These are phyloP conservation scores for Curvularia eragrostidis DNA, from an alignment of 2,329 filamentous ascomycete species.

Conservation along the genomic window DNA sequence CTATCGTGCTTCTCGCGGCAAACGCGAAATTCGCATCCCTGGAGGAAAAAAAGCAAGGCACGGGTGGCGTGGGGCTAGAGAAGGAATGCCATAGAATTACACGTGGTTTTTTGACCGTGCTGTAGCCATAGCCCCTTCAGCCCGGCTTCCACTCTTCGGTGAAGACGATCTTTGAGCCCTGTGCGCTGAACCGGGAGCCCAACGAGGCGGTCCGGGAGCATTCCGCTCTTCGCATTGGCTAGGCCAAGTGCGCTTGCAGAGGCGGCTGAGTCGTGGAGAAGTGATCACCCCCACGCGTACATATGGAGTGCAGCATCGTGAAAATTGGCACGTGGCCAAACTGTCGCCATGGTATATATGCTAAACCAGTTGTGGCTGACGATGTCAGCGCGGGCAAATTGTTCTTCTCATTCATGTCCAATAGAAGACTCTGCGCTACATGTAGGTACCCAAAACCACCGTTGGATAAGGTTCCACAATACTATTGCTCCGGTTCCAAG, in stretches of 20 bases:
- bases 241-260: slow-evolving; percentile 36
- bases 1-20: slow-evolving; percentile 46
- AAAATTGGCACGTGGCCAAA: slow-evolving; percentile 5
- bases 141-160: slow-evolving; percentile 20
- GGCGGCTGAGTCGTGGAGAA: slow-evolving; percentile 22
- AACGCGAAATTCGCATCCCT: slow-evolving; percentile 17
- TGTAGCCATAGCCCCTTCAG: slow-evolving; percentile 13
- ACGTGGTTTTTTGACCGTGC: slow-evolving; percentile 24
- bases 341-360: not conserved
- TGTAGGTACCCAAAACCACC: slow-evolving; percentile 10
- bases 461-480: slow-evolving; percentile 12
- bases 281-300: slow-evolving; percentile 20
- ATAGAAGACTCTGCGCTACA: slow-evolving; percentile 16
- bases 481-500: slow-evolving; percentile 14
- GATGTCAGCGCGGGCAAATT: slow-evolving; percentile 8
- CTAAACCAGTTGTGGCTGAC: slow-evolving; percentile 4
- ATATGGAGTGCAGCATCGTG: slow-evolving; percentile 17
- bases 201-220: slow-evolving; percentile 40
- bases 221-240: slow-evolving; percentile 32
- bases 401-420: slow-evolving; percentile 1
- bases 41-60: slow-evolving; percentile 3
- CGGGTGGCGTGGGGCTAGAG: slow-evolving; percentile 10
- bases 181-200: slow-evolving; percentile 39
- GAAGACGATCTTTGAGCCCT: slow-evolving; percentile 36
- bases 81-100: slow-evolving; percentile 18